Base-by-base conservation (phyloP, 208 protist species). In the Acanthamoeba castellanii region DNA sequence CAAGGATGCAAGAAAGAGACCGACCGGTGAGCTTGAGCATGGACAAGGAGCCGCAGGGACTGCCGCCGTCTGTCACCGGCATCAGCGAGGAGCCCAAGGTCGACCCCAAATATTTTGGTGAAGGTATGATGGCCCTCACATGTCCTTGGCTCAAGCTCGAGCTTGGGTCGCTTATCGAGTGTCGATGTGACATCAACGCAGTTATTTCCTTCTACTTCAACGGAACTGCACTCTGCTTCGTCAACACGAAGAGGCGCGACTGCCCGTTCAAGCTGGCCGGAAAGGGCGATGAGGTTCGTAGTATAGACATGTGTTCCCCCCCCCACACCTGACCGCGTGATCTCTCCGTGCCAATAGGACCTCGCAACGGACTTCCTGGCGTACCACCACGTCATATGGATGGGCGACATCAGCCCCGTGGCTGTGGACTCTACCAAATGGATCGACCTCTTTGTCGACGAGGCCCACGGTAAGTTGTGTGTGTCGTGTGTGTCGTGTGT, bases 141-240 rank as follows among this genome's bases (percentile, higher is more conserved):
- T 47, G 42, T 11, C 42, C 42, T 8, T 22, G 2, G 11, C 55
- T 1, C 20, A 59, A 14, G 20, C 55, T 4, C 55, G 16, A 22
- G 16, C 11, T 37, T 3, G 3, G 22, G 5, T 22, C 55, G 55
- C 55, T 14, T 14, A 59, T 59, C 16, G 55, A 6, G 5, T 47
- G 42, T 47, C 42, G 2, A 3, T 47, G 6, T 47, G 3, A 11
- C 42, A 2, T 6, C 42, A 47, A 37, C n/a, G 20, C 66, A 72
- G 89, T 72, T 32, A 72, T 93, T 7, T 93, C 89, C 11, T 93
- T 93, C 68, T 93, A 81, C 45, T 93, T 82, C n/a, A 93, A 93
- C 32, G 89, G 89, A n/a, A 93, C 89, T 8, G 34, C 89, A 42
- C 32, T 93, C 32, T 93, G 89, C 52, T 93, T 93, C 27, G 66